Percentiles rank a stretch among this genome's conserved stretches.
Evolutionary conservation across 163 green algal genomes (phyloP).

Genomic region (Scenedesmus sp.): DNA sequence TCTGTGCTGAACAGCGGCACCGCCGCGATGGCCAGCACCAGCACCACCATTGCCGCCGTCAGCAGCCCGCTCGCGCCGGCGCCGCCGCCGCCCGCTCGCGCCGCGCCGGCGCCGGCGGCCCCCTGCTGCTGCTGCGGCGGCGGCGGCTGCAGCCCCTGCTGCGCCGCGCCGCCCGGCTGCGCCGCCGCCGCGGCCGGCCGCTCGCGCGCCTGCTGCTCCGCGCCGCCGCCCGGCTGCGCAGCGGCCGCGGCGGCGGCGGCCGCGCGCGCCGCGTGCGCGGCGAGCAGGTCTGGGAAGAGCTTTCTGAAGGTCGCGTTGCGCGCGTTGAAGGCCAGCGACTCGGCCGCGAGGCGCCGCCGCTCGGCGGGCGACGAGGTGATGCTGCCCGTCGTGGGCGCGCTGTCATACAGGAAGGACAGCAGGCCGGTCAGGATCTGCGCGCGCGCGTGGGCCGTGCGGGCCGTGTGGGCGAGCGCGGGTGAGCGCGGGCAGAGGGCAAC

Average conservation of each 20-base stretch:
- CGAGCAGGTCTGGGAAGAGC: slow-evolving; percentile 80
- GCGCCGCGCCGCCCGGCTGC: slow-evolving; percentile 28
- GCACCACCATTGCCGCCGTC: slow-evolving; percentile 47
- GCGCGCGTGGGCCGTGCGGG: too few species aligned
- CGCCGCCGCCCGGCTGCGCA: neutral
- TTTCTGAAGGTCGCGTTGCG: slow-evolving; percentile 80
- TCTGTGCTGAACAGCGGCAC: slow-evolving; percentile 42
- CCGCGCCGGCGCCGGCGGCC: neutral
- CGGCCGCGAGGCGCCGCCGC: slow-evolving; percentile 66
- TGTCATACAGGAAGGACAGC: slow-evolving; percentile 93
- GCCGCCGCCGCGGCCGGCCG: neutral
- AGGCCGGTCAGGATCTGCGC: slow-evolving; percentile 93
- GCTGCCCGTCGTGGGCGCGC: slow-evolving; percentile 82
- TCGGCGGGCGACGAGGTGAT: slow-evolving; percentile 71
- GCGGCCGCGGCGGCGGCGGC: slow-evolving; percentile 9
- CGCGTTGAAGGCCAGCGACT: slow-evolving; percentile 79
- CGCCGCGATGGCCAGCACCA: slow-evolving; percentile 55
- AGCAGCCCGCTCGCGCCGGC: slow-evolving; percentile 18
- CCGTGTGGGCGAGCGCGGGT: too few species aligned
- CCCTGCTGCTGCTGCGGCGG: neutral
- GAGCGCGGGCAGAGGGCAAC: too few species aligned
- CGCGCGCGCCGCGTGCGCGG: slow-evolving; percentile 44
- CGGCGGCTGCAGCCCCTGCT: neutral
- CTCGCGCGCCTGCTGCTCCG: slow-evolving; percentile 32
- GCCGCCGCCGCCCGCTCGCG: neutral